phyloP scores from a whole-genome alignment of 768 basidiomycete genomes.

The Leucosporidium yakuticum region DNA sequence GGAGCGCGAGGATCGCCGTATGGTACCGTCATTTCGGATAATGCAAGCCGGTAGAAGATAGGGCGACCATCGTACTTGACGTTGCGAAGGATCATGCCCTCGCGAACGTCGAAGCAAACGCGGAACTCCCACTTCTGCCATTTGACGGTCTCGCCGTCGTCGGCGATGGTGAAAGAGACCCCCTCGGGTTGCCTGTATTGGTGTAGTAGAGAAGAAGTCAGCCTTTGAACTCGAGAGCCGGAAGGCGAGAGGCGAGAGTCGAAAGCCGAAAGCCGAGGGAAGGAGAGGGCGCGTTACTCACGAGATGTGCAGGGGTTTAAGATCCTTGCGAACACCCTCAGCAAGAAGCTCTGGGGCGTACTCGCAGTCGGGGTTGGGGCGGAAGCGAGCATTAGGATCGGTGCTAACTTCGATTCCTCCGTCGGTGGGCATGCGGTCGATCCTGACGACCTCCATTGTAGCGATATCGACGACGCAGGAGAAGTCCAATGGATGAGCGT shows the following conservation, averaged over 20 bases:
- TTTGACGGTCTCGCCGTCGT: constrained; percentile 15
- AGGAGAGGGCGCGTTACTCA: neutral
- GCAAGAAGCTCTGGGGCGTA: constrained; percentile 21
- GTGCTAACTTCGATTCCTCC: neutral
- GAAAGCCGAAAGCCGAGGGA: too few relatives aligned
- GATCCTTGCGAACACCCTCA: constrained; percentile 16
- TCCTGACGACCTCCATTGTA: neutral
- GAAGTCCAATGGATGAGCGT: constrained; percentile 17
- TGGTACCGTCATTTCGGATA: constrained; percentile 40
- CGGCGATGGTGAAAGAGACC: constrained; percentile 12
- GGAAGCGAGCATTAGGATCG: neutral
- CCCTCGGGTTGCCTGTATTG: constrained; percentile 14
- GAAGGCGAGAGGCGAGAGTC: neutral
- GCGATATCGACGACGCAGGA: constrained; percentile 6
- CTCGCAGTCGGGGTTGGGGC: constrained; percentile 6
- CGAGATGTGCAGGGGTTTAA: constrained; percentile 16
- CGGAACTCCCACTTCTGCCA: constrained; percentile 37
- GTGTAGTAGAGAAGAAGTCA: too few relatives aligned
- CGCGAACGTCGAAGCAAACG: constrained; percentile 33
- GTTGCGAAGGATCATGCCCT: constrained; percentile 39
- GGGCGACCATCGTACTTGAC: constrained; percentile 38
- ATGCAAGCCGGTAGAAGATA: constrained; percentile 36
- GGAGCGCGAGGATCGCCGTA: constrained; percentile 32
- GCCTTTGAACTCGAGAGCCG: neutral
- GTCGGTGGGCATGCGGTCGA: constrained; percentile 9